Evolutionary conservation across 805 yeast species (phyloP).

Genomic region (Suhomyces emberorum): DNA sequence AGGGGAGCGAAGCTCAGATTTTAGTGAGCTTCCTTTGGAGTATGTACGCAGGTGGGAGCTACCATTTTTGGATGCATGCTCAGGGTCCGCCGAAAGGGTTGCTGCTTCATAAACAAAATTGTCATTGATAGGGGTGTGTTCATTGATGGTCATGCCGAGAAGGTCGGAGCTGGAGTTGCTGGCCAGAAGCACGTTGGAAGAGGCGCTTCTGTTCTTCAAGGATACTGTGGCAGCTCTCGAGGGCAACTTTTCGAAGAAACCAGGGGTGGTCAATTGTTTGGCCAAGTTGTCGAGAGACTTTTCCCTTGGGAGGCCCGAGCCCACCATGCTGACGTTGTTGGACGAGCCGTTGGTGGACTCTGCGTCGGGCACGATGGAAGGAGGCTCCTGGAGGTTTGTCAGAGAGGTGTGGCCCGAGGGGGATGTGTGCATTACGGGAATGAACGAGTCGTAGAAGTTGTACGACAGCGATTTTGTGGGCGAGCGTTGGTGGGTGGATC

Average conservation of each 20-base stretch:
- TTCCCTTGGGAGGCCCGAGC: constrained; percentile 1
- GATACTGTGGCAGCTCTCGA: constrained; percentile 27
- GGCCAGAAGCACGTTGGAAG: constrained; percentile 5
- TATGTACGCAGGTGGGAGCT: too few relatives aligned
- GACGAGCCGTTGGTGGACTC: constrained; percentile 7
- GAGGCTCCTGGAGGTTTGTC: constrained; percentile 4
- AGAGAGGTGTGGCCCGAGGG: constrained; percentile 11
- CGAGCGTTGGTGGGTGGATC: constrained; percentile 2
- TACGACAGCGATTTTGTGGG: constrained; percentile 23
- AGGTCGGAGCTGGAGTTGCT: constrained; percentile 29
- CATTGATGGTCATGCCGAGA: constrained; percentile 12
- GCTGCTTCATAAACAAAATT: constrained; percentile 25
- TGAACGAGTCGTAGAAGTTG: constrained; percentile 42
- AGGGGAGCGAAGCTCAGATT: background rate
- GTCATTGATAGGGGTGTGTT: constrained; percentile 29
- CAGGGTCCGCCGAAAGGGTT: constrained; percentile 3
- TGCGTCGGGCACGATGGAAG: constrained; percentile 1
- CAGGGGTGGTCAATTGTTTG: constrained; percentile 34
- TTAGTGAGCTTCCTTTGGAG: too few relatives aligned
- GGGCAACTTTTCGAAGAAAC: constrained; percentile 38
- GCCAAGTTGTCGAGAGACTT: constrained; percentile 36
- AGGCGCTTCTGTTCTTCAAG: constrained; percentile 13
- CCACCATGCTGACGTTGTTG: background rate
- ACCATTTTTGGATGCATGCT: background rate
- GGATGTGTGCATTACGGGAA: constrained; percentile 33